Conservation (phyloP, 495 filamentous ascomycete species). For the Tuber indicum region DNA sequence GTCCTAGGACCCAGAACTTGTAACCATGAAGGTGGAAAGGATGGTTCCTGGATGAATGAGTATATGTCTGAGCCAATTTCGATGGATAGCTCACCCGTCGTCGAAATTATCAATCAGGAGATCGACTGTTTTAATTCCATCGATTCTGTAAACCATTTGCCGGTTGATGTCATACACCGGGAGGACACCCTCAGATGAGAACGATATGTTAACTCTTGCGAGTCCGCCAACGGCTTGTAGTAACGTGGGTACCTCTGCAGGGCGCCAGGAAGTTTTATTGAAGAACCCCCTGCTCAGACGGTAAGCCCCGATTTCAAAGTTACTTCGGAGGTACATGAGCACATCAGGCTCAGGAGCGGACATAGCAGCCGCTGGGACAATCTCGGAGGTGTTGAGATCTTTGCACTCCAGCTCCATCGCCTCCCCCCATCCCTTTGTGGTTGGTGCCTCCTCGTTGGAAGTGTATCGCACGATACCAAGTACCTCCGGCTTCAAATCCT, state of each 20-base stretch:
- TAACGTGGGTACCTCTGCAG: constrained; percentile 46
- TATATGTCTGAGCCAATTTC: not conserved
- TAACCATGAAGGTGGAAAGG: constrained; percentile 64
- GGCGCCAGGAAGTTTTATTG: constrained; percentile 52
- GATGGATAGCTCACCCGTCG: constrained; percentile 41
- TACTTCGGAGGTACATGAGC: constrained; percentile 49
- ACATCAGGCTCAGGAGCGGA: constrained; percentile 38
- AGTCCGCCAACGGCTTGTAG: constrained; percentile 49
- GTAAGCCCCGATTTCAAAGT: constrained; percentile 54
- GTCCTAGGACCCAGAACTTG: constrained; percentile 54
- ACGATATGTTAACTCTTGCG: constrained; percentile 48
- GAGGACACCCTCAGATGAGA: constrained; percentile 50
- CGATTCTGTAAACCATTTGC: constrained; percentile 47
- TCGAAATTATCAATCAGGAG: constrained; percentile 62
- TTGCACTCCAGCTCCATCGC: constrained; percentile 28
- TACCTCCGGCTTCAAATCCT: constrained; percentile 49
- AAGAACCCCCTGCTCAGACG: constrained; percentile 52
- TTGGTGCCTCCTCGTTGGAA: constrained; percentile 32
- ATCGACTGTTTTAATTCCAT: constrained; percentile 50
- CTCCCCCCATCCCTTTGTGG: constrained; percentile 33
- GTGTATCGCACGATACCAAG: constrained; percentile 52
- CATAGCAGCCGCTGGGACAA: constrained; percentile 42
- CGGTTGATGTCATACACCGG: constrained; percentile 49
- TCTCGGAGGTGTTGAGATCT: constrained; percentile 39
- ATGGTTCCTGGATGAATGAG: constrained; percentile 44